phyloP scores from a whole-genome alignment of 2,329 filamentous ascomycete genomes.

The Fonsecaea pedrosoi region DNA sequence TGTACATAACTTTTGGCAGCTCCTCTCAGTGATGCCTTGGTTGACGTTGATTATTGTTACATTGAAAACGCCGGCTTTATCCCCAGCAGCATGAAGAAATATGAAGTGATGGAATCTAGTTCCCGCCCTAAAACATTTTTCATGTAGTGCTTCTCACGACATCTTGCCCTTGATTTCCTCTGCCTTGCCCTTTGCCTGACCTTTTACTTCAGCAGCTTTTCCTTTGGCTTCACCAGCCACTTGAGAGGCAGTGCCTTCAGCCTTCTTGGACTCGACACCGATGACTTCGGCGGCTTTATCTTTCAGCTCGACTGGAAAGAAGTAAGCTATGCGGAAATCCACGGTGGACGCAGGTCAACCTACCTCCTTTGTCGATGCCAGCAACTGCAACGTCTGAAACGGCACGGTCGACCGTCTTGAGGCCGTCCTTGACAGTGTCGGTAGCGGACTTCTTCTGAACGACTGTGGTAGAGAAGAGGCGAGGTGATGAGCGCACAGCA shows the following conservation, averaged over 20 bases:
- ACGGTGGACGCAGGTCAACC: slow-evolving; percentile 42
- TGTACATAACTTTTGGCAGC: slow-evolving; percentile 22
- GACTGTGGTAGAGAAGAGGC: slow-evolving; percentile 60
- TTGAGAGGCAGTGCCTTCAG: slow-evolving; percentile 54
- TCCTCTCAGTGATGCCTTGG: background rate
- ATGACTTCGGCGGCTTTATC: slow-evolving; percentile 53
- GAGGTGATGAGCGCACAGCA: slow-evolving; percentile 33
- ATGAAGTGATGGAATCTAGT: slow-evolving; percentile 8
- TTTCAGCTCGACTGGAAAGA: slow-evolving; percentile 57
- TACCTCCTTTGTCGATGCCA: slow-evolving; percentile 69
- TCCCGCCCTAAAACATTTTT: background rate
- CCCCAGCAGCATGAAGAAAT: slow-evolving; percentile 8
- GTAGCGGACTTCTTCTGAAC: slow-evolving; percentile 58
- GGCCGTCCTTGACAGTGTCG: slow-evolving; percentile 63
- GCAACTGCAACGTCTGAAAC: slow-evolving; percentile 64
- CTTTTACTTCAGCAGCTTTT: slow-evolving; percentile 40
- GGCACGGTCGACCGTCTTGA: slow-evolving; percentile 64
- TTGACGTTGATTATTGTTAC: slow-evolving; percentile 31
- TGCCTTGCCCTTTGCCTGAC: slow-evolving; percentile 45
- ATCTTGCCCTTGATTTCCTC: slow-evolving; percentile 45
- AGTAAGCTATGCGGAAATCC: slow-evolving; percentile 10
- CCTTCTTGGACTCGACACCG: slow-evolving; percentile 54
- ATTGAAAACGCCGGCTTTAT: slow-evolving; percentile 26
- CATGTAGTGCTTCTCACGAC: slow-evolving; percentile 22
- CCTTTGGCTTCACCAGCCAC: slow-evolving; percentile 48